Evolutionary conservation across 2,329 filamentous ascomycete genomes (phyloP).

Genomic region (Hypocreales sp.): DNA sequence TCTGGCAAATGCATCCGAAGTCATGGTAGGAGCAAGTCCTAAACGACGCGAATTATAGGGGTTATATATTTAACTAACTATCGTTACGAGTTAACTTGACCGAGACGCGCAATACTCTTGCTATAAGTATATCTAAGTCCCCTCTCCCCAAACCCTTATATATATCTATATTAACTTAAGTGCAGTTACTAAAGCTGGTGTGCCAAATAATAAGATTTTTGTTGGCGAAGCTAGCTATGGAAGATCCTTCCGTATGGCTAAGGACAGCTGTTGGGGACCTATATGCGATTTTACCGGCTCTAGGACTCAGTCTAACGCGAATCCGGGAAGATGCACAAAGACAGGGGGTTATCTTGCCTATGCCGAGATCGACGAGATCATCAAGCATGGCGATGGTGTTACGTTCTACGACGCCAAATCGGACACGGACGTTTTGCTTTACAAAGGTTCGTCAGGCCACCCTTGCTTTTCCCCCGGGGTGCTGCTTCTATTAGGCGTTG

Average conservation of each 20-base stretch:
- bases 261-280: constrained; percentile 7
- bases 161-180: neutral
- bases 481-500: too few species aligned
- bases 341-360: constrained; percentile 12
- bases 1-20: constrained; percentile 1
- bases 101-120: neutral
- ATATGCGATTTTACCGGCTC: constrained; percentile 8
- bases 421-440: constrained; percentile 2
- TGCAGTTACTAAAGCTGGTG: constrained; percentile 8
- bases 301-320: constrained; percentile 5
- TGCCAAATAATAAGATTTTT: constrained; percentile 9
- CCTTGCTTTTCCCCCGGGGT: too few species aligned
- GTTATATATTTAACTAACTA: neutral
- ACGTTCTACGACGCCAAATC: constrained; percentile 1
- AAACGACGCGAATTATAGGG: too few species aligned
- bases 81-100: neutral
- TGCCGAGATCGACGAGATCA: constrained; percentile 9
- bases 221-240: constrained; percentile 13
- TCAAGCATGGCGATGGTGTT: neutral
- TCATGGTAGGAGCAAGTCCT: neutral
- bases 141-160: neutral
- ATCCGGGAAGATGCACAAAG: constrained; percentile 9
- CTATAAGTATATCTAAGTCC: neutral
- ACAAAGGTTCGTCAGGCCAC: constrained; percentile 1
- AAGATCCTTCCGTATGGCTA: constrained; percentile 13